Evolutionary conservation across 768 basidiomycete genomes (phyloP).

Genomic region (Suillus lakei): DNA sequence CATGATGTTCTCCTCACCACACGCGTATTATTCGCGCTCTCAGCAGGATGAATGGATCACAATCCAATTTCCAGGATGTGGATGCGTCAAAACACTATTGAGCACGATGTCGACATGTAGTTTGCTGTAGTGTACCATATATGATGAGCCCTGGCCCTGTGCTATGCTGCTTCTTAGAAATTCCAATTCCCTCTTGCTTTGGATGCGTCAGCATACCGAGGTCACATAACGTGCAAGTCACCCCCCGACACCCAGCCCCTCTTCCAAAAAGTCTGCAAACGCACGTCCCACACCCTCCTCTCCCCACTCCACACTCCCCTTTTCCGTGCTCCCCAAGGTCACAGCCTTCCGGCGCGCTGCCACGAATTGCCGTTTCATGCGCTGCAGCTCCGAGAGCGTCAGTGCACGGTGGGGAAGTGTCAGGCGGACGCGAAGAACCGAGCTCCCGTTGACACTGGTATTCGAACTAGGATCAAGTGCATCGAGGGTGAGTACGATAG

Average conservation of each 20-base stretch:
- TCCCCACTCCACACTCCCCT: conserved; percentile 77
- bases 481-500: conserved; percentile 47
- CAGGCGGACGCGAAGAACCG: conserved; percentile 48
- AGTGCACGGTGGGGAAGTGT: conserved; percentile 71
- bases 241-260: conserved; percentile 28
- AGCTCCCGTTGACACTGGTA: background rate
- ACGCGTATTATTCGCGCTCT: too few species aligned
- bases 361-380: conserved; percentile 91
- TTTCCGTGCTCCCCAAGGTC: conserved; percentile 79
- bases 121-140: too few species aligned
- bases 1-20: too few species aligned
- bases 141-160: background rate
- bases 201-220: background rate
- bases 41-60: too few species aligned
- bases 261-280: conserved; percentile 74
- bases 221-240: background rate
- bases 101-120: too few species aligned
- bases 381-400: conserved; percentile 86
- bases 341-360: conserved; percentile 89
- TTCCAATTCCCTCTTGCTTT: background rate
- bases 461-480: conserved; percentile 29
- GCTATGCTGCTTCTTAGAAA: background rate
- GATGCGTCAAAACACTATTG: too few species aligned
- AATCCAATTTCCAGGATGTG: too few species aligned
- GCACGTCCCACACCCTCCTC: conserved; percentile 72